Conservation (phyloP, 1,284 basidiomycete genomes). For the Boletellus sp. region DNA sequence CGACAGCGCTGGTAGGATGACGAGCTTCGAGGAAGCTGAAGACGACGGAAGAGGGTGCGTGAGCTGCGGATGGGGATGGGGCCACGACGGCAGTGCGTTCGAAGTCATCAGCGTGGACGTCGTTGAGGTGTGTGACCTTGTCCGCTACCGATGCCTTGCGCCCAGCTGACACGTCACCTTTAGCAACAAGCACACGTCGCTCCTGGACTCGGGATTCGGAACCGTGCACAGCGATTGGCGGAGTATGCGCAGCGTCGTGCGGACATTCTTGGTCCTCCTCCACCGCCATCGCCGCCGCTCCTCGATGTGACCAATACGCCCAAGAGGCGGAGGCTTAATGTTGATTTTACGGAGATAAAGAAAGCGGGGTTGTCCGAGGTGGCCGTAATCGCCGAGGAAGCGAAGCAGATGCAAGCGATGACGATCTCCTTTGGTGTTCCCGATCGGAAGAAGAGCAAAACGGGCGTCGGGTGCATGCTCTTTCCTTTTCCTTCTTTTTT, state of each 20-base stretch:
- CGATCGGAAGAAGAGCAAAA: conserved; percentile 37
- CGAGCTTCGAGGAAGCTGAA: conserved; percentile 45
- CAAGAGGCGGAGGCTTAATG: conserved; percentile 21
- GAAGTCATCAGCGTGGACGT: conserved; percentile 63
- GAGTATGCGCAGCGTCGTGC: conserved; percentile 62
- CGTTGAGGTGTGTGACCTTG: conserved; percentile 47
- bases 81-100: conserved; percentile 71
- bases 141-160: neutral
- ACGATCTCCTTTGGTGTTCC: conserved; percentile 45
- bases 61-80: conserved; percentile 69
- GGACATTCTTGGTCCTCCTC: conserved; percentile 45
- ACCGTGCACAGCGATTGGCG: conserved; percentile 58
- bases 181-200: conserved; percentile 45
- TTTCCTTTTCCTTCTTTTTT: neutral
- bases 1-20: conserved; percentile 23
- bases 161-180: conserved; percentile 16
- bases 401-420: conserved; percentile 38
- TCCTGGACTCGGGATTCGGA: conserved; percentile 49
- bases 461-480: conserved; percentile 43
- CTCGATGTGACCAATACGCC: conserved; percentile 33
- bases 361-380: conserved; percentile 21
- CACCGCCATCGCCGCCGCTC: conserved; percentile 28
- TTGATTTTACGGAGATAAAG: conserved; percentile 25
- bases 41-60: conserved; percentile 59
- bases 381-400: conserved; percentile 30